These are phyloP conservation scores for Linum trigynum DNA, from an alignment of 345 rosid species.

Conservation along the genomic window DNA sequence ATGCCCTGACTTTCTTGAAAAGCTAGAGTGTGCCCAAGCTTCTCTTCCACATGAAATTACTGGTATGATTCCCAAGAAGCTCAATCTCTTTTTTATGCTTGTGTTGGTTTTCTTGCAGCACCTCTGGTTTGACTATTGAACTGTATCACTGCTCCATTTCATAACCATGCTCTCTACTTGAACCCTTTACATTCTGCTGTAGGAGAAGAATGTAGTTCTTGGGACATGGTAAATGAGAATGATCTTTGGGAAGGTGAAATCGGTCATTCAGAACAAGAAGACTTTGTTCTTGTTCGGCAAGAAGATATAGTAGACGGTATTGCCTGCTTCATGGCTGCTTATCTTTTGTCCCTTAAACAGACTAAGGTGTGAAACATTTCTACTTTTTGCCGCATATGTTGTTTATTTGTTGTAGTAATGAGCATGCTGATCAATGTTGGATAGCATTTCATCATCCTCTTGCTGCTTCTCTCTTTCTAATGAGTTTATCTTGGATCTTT, in stretches of 20 bases:
- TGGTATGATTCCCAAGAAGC: constrained; percentile 23
- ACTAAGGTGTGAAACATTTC: constrained; percentile 55
- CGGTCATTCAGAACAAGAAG: constrained; percentile 45
- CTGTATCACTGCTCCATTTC: not conserved
- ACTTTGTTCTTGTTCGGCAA: constrained; percentile 78
- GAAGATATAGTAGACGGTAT: constrained; percentile 96
- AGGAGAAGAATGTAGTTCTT: constrained; percentile 66
- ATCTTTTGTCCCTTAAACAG: constrained; percentile 71
- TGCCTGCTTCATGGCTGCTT: constrained; percentile 91
- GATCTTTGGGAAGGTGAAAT: constrained; percentile 64
- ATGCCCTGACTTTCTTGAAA: constrained; percentile 65
- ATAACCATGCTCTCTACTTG: not conserved
- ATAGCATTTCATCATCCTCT: no score
- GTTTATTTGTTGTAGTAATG: no score
- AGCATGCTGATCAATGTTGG: not conserved
- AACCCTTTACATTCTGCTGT: constrained; percentile 13
- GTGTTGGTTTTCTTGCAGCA: not conserved
- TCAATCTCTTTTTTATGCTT: not conserved
- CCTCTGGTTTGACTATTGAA: not conserved
- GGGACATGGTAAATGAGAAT: constrained; percentile 70
- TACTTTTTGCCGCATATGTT: not conserved
- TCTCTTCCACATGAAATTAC: constrained; percentile 34
- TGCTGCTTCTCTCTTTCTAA: no score
- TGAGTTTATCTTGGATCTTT: no score
- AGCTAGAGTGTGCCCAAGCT: constrained; percentile 51